phyloP scores from a whole-genome alignment of 441 rosid species.

The Populus tomentosa region DNA sequence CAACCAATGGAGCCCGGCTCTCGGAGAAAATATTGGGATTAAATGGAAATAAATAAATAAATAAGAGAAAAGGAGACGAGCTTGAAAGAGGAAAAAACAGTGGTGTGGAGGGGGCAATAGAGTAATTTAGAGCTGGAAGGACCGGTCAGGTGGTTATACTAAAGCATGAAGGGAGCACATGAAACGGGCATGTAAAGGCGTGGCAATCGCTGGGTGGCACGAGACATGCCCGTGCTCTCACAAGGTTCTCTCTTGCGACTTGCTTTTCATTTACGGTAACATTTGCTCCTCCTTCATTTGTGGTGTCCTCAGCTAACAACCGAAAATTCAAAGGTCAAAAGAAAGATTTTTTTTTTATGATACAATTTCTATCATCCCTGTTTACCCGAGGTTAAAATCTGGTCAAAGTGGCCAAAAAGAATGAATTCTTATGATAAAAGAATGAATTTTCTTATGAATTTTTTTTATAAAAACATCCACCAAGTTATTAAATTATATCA shows the following conservation, averaged over 20 bases:
- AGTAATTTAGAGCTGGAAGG: neutral
- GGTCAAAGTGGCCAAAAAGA: too few species aligned
- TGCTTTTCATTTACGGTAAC: neutral
- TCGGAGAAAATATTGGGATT: neutral
- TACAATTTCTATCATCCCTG: too few species aligned
- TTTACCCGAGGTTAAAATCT: too few species aligned
- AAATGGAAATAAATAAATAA: too few species aligned
- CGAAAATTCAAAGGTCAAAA: too few species aligned
- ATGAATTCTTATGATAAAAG: too few species aligned
- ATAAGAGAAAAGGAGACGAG: neutral
- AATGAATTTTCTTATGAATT: too few species aligned
- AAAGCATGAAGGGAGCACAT: conserved; percentile 22
- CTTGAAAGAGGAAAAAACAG: neutral
- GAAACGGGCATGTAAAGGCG: conserved; percentile 2
- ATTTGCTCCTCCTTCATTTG: neutral
- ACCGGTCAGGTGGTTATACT: neutral
- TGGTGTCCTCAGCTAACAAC: neutral
- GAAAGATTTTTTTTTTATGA: too few species aligned
- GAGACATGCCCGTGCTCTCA: conserved; percentile 18
- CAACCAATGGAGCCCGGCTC: neutral
- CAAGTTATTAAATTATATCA: too few species aligned
- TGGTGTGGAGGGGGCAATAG: neutral
- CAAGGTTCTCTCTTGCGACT: neutral
- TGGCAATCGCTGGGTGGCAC: conserved; percentile 20
- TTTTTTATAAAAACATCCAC: too few species aligned